phyloP scores from a whole-genome alignment of 192 early-diverging fungal species.

The Geranomyces variabilis region DNA sequence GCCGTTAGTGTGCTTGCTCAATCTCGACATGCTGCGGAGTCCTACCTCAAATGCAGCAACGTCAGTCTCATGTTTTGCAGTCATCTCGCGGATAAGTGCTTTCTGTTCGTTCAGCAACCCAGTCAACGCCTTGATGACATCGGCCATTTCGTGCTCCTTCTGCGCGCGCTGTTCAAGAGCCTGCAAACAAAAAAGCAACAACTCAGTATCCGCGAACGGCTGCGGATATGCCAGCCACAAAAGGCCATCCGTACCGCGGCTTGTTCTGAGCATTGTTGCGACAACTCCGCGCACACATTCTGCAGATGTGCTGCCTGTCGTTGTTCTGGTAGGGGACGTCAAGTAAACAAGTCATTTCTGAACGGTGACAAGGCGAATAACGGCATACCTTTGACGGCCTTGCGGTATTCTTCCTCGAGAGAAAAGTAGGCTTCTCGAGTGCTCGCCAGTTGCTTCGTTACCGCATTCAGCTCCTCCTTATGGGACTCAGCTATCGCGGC shows the following conservation, averaged over 20 bases:
- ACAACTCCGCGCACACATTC: conserved; percentile 36
- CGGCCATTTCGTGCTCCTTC: conserved; percentile 36
- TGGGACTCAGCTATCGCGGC: conserved; percentile 27
- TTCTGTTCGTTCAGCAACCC: conserved; percentile 49
- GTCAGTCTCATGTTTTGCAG: conserved; percentile 27
- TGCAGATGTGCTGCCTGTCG: conserved; percentile 35
- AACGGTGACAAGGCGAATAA: neutral
- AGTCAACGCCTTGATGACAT: conserved; percentile 38
- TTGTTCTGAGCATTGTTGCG: conserved; percentile 26
- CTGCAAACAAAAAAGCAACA: too few relatives aligned
- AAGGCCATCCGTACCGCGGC: conserved; percentile 13
- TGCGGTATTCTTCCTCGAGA: conserved; percentile 51
- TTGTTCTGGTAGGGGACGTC: conserved; percentile 25
- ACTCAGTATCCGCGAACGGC: too few relatives aligned
- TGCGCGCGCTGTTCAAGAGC: conserved; percentile 18
- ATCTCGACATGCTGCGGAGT: too few relatives aligned
- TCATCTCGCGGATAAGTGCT: conserved; percentile 41
- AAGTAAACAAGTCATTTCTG: neutral
- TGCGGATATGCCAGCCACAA: too few relatives aligned
- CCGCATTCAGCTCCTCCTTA: conserved; percentile 36
- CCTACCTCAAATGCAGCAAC: conserved; percentile 42
- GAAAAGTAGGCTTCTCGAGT: conserved; percentile 36
- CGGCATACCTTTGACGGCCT: conserved; percentile 36
- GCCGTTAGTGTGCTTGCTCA: too few relatives aligned
- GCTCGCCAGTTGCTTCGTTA: conserved; percentile 23